These are phyloP conservation scores for Neonectria faginata DNA, from an alignment of 2,329 filamentous ascomycete genomes.

Conservation along the genomic window DNA sequence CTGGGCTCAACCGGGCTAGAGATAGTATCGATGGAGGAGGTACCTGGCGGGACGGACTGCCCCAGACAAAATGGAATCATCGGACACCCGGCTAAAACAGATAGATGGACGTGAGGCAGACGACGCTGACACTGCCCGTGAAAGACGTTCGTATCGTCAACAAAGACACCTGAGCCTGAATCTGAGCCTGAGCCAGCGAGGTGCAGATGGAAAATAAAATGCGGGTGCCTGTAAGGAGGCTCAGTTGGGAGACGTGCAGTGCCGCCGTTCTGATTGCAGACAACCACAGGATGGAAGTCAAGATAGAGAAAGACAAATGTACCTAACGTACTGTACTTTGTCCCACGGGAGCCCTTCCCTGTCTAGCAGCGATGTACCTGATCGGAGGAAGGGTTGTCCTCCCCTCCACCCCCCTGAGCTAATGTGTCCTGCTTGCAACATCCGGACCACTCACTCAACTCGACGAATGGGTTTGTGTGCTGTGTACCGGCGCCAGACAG, in stretches of 20 bases:
- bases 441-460: not conserved
- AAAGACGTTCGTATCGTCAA: not conserved
- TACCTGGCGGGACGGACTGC: not conserved
- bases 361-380: not conserved
- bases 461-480: not conserved
- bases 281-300: too few species aligned
- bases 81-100: slow-evolving; percentile 15
- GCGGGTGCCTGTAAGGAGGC: slow-evolving; percentile 1
- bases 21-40: not conserved
- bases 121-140: not conserved
- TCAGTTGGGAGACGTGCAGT: slow-evolving; percentile 1
- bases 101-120: not conserved
- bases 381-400: slow-evolving; percentile 6
- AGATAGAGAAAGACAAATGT: too few species aligned
- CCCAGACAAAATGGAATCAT: slow-evolving; percentile 5
- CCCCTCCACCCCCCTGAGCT: slow-evolving; percentile 14
- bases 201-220: not conserved
- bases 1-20: slow-evolving; percentile 2
- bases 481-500: slow-evolving; percentile 11
- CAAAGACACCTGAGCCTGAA: not conserved
- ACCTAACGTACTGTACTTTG: not conserved
- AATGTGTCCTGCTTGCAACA: slow-evolving; percentile 4
- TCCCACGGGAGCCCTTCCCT: not conserved
- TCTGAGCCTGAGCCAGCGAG: not conserved
- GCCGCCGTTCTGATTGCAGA: not conserved